Base-by-base conservation (phyloP, 495 filamentous ascomycete species). In the Penicillium paradoxum region DNA sequence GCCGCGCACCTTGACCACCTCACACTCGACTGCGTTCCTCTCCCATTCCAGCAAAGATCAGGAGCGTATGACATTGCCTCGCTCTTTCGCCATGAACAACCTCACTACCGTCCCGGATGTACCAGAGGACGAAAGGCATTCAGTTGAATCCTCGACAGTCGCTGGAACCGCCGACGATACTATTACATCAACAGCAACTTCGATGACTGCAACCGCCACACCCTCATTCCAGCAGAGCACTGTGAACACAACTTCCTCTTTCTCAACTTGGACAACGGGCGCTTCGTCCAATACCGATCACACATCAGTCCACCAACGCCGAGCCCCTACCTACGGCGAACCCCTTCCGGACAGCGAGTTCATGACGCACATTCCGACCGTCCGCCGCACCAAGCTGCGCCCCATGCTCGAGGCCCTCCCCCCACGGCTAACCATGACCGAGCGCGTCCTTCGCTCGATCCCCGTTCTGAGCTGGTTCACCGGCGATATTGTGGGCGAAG, bases 401-500 rank as follows among this genome's bases (percentile, higher is more conserved):
- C 76, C 77, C 0, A 63, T 77, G 2, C 55, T 59, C 38, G 78
- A 88, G 66, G 87, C 85, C 10, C 75, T 89, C 39, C 74, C 85
- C 3, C 85, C 86, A 1, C 79, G 83, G 57, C 76, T 76, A 9
- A 82, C 82, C 4, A 73, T 77, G 38, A 72, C 76, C 18, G 81
- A 89, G 69, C 77, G 82, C 43, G 57, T 85, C 13, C 63, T 86
- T 29, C 75, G 74, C 33, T 77, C 79, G 22, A 80, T 89, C 30
- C 84, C 85, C 0, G 70, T 87, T 42, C 60, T 87, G 45, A 79
- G 74, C 50, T 87, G 84, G 80, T 85, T 91, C 56, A 85, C 80
- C 4, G 82, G 86, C 24, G 87, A 89, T 53, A 82, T 93, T 51
- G 91, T 95, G 49, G 90, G 90, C 4, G 83, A 83, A 55, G 80